Evolutionary conservation across 2,329 filamentous ascomycete species (phyloP).

Genomic region (Talaromyces sp.): DNA sequence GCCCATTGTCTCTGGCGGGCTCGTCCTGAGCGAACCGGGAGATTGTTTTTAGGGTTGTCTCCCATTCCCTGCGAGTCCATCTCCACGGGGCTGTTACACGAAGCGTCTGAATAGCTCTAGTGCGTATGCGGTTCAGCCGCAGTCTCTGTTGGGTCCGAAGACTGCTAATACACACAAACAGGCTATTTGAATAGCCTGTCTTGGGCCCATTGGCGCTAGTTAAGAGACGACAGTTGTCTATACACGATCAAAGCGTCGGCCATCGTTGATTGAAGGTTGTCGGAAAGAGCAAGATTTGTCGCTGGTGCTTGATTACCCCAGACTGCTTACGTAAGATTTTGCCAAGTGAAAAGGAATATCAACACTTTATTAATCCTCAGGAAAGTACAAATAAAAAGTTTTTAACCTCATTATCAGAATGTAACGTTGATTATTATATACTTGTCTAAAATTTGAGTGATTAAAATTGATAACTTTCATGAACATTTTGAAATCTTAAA

Average conservation of each 20-base stretch:
- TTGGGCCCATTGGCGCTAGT: neutral
- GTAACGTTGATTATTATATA: too few species aligned
- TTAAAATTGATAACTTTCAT: too few species aligned
- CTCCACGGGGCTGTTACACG: neutral
- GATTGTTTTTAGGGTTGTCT: neutral
- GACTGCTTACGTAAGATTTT: too few species aligned
- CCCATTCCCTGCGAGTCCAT: neutral
- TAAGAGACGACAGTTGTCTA: too few species aligned
- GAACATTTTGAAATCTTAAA: too few species aligned
- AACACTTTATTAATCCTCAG: too few species aligned
- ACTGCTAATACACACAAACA: neutral
- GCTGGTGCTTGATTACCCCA: too few species aligned
- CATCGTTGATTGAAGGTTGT: neutral
- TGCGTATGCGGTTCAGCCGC: neutral
- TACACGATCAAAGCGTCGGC: too few species aligned
- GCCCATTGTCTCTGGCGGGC: constrained; percentile 5
- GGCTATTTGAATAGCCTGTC: neutral
- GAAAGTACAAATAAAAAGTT: too few species aligned
- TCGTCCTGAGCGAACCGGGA: neutral
- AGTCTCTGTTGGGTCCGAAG: neutral
- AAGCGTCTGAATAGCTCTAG: neutral
- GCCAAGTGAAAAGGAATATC: too few species aligned
- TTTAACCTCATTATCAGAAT: too few species aligned
- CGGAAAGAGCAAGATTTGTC: neutral
- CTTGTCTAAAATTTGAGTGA: too few species aligned